A percentile compares a stretch with the other conserved stretches of the same genome.
These are phyloP conservation scores for Sugiyamaella americana DNA, from an alignment of 805 yeast species.

Conservation along the genomic window DNA sequence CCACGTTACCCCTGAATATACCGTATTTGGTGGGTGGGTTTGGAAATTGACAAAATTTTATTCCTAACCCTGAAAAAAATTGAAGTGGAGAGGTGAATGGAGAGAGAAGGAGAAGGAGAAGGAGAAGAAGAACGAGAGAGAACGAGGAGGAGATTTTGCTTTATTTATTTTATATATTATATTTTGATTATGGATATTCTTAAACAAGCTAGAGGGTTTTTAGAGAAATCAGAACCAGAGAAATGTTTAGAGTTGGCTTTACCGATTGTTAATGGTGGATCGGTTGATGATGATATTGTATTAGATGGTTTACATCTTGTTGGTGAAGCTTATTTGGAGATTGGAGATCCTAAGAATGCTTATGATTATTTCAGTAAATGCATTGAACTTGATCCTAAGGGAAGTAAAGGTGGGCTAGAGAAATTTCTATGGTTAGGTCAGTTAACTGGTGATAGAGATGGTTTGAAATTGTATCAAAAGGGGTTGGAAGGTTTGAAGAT, in stretches of 20 bases:
- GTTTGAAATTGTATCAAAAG: slow-evolving; percentile 52
- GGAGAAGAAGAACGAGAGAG: too few relatives aligned
- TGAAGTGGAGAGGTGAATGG: too few relatives aligned
- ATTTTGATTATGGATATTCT: slow-evolving; percentile 7
- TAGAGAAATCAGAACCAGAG: slow-evolving; percentile 46
- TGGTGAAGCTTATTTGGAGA: slow-evolving; percentile 77
- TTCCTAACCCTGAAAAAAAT: too few relatives aligned
- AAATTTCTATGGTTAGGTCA: slow-evolving; percentile 90
- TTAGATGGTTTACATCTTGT: slow-evolving; percentile 32
- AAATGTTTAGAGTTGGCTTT: slow-evolving; percentile 46
- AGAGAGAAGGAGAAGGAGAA: too few relatives aligned
- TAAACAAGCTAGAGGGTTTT: slow-evolving; percentile 38
- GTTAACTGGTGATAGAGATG: slow-evolving; percentile 75
- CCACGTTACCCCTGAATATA: too few relatives aligned
- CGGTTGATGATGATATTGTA: slow-evolving; percentile 5
- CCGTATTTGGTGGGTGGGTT: too few relatives aligned
- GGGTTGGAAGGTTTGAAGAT: slow-evolving; percentile 54
- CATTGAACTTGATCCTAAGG: slow-evolving; percentile 65
- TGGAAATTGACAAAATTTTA: too few relatives aligned
- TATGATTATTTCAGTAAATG: slow-evolving; percentile 54
- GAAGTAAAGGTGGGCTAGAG: slow-evolving; percentile 55
- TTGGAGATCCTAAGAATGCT: slow-evolving; percentile 73
- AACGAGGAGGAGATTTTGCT: too few relatives aligned
- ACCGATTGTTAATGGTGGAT: slow-evolving; percentile 25
- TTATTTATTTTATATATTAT: not conserved